Base-by-base conservation (phyloP, 208 protist species). In the Herpetomonas tarakana region DNA sequence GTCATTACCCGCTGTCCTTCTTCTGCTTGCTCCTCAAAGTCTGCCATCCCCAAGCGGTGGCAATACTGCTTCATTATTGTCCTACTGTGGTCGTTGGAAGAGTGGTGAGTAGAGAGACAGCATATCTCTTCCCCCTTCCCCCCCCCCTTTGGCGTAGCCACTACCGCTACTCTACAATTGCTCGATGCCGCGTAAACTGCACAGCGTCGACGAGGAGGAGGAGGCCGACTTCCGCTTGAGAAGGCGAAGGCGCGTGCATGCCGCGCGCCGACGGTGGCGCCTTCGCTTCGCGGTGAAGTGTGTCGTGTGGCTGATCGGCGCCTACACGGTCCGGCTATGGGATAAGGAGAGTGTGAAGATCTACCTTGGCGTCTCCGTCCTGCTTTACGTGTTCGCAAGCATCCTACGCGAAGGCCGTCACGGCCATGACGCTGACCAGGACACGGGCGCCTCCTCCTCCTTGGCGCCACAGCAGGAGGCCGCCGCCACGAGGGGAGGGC, bases 251-350 rank as follows among this genome's bases (percentile, higher is more conserved):
- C 44, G 44, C 4, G 44, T 49, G 9, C 44, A 24, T 22, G 16
- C 16, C 3, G 44, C 44, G 19, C 44, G 44, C 11, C 44, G 44
- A 18, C 44, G 44, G 11, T 77, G 29, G 29, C 63, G 46, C 27
- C 38, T 86, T 24, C 67, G 68, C 0, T 24, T 58, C 4, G 41
- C 55, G 7, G 67, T 49, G 4, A 49, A 49, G 44, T 11, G 16
- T 11, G 16, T 49, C 44, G 19, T 78, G 29, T 82, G 79, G 79
- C 14, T 76, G 1, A 62, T 80, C 25, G 68, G 65, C 44, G 72
- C 62, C 9, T 72, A 64, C 61, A 19, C 78, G 24, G 52, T 80
- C 25, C 57, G 38, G 18, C 18, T 65, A 53, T n/a, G 62, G 25
- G 57, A 49, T 58, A 46, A 57, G 44, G 12, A 53, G 26, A 39